Evolutionary conservation across 2,329 filamentous ascomycete genomes (phyloP).

Genomic region (Penicillium sp.): DNA sequence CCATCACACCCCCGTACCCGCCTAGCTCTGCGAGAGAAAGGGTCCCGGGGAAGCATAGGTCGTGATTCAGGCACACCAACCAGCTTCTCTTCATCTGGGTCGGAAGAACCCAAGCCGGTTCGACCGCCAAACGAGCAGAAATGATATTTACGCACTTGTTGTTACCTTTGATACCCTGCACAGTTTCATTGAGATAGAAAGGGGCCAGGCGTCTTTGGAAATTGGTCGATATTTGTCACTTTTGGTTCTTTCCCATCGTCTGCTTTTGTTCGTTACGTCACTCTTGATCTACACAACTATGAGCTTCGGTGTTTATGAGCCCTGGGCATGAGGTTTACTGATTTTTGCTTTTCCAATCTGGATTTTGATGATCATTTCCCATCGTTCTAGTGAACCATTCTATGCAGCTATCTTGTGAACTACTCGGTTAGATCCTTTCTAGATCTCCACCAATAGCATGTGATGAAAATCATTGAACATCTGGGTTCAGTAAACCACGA

Average conservation of each 20-base stretch:
- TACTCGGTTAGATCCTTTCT: too few relatives aligned
- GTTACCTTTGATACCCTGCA: conserved; percentile 19
- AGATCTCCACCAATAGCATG: too few relatives aligned
- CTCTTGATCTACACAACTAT: neutral
- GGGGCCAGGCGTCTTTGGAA: conserved; percentile 13
- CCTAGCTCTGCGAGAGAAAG: conserved; percentile 28
- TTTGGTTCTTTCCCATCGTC: too few relatives aligned
- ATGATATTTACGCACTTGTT: conserved; percentile 12
- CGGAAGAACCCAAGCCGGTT: conserved; percentile 21
- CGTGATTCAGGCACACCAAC: conserved; percentile 22
- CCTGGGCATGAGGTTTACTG: too few relatives aligned
- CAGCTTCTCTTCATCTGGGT: conserved; percentile 24
- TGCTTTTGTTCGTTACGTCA: neutral
- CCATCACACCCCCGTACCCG: conserved; percentile 34
- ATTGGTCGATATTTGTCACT: neutral
- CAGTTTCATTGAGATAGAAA: conserved; percentile 12
- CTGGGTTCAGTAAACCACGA: too few relatives aligned
- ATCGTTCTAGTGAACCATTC: too few relatives aligned
- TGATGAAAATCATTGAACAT: too few relatives aligned
- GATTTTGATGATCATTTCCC: too few relatives aligned
- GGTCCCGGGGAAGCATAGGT: conserved; percentile 25
- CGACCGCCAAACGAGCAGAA: conserved; percentile 16
- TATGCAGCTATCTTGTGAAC: too few relatives aligned
- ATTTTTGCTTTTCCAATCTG: too few relatives aligned
- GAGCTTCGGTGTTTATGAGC: too few relatives aligned